Evolutionary conservation across 768 basidiomycete species (phyloP), one percentile per base, ranked within the genome.

Genomic region (Lactarius quietus): DNA sequence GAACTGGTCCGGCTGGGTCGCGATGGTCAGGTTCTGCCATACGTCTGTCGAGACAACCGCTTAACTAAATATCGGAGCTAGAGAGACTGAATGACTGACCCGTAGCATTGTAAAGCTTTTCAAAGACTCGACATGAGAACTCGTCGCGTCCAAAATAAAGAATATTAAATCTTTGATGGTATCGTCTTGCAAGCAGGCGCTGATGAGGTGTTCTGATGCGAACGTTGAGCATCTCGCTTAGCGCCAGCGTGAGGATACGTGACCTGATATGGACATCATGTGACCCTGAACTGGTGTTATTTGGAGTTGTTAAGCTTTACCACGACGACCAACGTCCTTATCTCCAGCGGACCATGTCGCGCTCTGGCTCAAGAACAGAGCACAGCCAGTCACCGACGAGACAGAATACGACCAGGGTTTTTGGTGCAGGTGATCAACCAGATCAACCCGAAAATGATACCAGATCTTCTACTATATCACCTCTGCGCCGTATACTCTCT

Each of bases 111-210:
- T 89, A 77, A 1, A 96, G 74, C 62, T 87, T 80, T 59, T 82
- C 75, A 57, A 97, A 81, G 3, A 93, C 86, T 8, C 78, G 75
- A 72, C 89, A 89, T 2, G 94, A 96, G 75, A 96, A 96, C 70
- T 87, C 84, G 73, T 95, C 94, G 20, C 92, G 89, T 58, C 95
- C 95, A 73, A 93, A 84, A 74, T 93, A 96, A 7, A 97, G 81
- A 48, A 97, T 83, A n/a, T 86, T 83, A 73, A 92, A 89, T 6
- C 78, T 78, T 26, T 77, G 20, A 41, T 55, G 31, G 20, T 53
- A 33, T 35, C 55, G 62, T 36, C 59, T 59, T 48, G 63, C 35
- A 41, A 59, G 29, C 55, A 6, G 53, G 9, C 31, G 10, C n/a
- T n/a, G 20, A n/a, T 45, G n/a, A n/a, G 10, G n/a, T 41, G 41